phyloP scores from a whole-genome alignment of 2,329 filamentous ascomycete genomes.

The Cytospora schulzeri region DNA sequence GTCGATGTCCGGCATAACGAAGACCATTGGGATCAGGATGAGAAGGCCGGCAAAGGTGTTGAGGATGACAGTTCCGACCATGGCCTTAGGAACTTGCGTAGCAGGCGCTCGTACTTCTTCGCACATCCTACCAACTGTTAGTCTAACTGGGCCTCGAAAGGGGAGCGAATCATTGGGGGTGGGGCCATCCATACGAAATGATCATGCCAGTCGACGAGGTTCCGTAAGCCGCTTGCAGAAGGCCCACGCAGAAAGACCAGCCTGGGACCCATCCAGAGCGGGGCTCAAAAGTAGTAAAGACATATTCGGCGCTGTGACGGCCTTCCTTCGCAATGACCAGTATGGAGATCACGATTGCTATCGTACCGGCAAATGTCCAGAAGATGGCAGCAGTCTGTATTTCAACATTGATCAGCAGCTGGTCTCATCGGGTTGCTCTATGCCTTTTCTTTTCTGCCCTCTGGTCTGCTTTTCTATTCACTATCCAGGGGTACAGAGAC shows the following conservation, averaged over 20 bases:
- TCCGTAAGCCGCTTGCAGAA: constrained; percentile 72
- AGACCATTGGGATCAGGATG: constrained; percentile 69
- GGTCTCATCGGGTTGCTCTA: not conserved
- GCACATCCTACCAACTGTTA: constrained; percentile 60
- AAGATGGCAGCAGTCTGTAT: constrained; percentile 69
- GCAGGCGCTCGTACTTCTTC: constrained; percentile 70
- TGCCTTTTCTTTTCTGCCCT: not conserved
- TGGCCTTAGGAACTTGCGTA: constrained; percentile 71
- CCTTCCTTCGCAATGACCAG: constrained; percentile 71
- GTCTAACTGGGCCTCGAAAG: constrained; percentile 21
- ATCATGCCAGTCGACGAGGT: constrained; percentile 81
- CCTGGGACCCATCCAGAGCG: constrained; percentile 70
- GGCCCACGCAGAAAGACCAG: constrained; percentile 74
- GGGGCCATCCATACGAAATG: constrained; percentile 60
- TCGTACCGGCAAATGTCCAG: constrained; percentile 72
- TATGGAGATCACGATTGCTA: constrained; percentile 64
- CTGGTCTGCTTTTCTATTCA: no score
- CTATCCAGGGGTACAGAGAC: not conserved
- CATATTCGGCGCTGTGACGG: constrained; percentile 62
- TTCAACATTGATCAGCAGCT: constrained; percentile 20
- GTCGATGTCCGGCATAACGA: constrained; percentile 66
- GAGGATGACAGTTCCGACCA: constrained; percentile 68
- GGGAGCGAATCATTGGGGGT: constrained; percentile 20
- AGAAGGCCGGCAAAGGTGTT: constrained; percentile 68
- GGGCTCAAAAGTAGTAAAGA: constrained; percentile 69